Evolutionary conservation across 495 filamentous ascomycete genomes (phyloP).

Genomic region (Aspergillus saccharolyticus): DNA sequence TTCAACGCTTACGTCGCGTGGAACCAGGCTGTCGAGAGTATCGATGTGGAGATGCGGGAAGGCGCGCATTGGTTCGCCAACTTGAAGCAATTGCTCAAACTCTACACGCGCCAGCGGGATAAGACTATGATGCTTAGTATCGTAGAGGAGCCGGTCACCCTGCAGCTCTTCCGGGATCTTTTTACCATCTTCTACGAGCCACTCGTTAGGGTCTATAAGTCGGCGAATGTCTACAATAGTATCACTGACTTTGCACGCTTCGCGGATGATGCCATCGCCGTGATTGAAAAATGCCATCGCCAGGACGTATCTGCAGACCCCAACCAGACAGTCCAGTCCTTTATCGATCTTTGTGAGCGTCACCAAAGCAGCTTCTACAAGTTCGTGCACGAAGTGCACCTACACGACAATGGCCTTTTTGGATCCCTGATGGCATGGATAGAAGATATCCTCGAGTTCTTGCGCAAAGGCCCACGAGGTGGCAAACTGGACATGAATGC

Average conservation of each 20-base stretch:
- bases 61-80: slow-evolving; percentile 89
- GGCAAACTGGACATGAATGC: slow-evolving; percentile 90
- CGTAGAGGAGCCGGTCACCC: slow-evolving; percentile 89
- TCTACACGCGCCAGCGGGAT: slow-evolving; percentile 86
- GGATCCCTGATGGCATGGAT: slow-evolving; percentile 95
- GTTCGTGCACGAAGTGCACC: slow-evolving; percentile 95
- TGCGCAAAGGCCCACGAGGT: slow-evolving; percentile 75
- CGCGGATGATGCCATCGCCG: slow-evolving; percentile 83
- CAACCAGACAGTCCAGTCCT: slow-evolving; percentile 97
- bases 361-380: slow-evolving; percentile 98
- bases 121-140: slow-evolving; percentile 96
- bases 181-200: slow-evolving; percentile 99
- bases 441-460: slow-evolving; percentile 91
- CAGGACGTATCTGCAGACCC: slow-evolving; percentile 92
- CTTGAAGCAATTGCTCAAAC: slow-evolving; percentile 90
- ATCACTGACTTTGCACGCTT: slow-evolving; percentile 95
- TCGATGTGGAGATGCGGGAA: slow-evolving; percentile 80
- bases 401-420: slow-evolving; percentile 96
- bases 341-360: slow-evolving; percentile 93
- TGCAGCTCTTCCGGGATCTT: slow-evolving; percentile 89
- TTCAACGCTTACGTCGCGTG: slow-evolving; percentile 97
- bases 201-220: slow-evolving; percentile 94
- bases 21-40: slow-evolving; percentile 88
- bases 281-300: slow-evolving; percentile 82
- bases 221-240: slow-evolving; percentile 93